Base-by-base conservation (phyloP, 2,329 filamentous ascomycete species). In the Colletotrichum echinochloae region DNA sequence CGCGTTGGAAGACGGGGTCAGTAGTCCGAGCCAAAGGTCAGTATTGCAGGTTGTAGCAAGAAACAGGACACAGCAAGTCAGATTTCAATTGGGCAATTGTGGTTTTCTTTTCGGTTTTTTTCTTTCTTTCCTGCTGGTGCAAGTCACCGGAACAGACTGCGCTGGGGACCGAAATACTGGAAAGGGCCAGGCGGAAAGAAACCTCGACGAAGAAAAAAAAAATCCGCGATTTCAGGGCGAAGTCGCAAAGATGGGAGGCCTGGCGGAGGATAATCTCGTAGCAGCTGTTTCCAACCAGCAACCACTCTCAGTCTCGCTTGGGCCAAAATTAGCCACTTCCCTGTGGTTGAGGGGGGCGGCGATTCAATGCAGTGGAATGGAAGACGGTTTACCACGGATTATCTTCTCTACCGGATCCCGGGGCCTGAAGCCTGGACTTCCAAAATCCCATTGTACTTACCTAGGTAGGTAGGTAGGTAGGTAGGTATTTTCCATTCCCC, bases 11-110 rank as follows among this genome's bases (percentile, higher is more conserved):
- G 66, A 48, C 48, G 55, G 44, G 62, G 63, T 71, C 60, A 71
- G 57, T 66, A 71, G 57, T 72, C 61, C 61, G 66, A 69, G 70
- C 70, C 67, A 71, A 66, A 66, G 56, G 59, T 71, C 57, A 37
- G 67, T 67, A 72, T 72, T 54, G 70, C 57, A 72, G 55, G 44
- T 54, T 52, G 69, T 65, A 60, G 69, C 60, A 60, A 60, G 46
- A 57, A 57, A 28, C 18, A 11, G 61, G 46, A 28, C 39, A 62
- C 44, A 37, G 35, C 57, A 54, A 63, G 35, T 33, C 44, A 14
- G 46, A 37, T 30, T 39, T 65, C 64, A 28, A 68, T 63, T 63
- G 48, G 23, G 41, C 65, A 65, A 62, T 64, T 39, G 51, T 16
- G 12, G 46, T 30, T 16, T 23, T n/a, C n/a, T n/a, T n/a, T n/a